Percentiles rank a stretch among this genome's conserved stretches.
Conservation (phyloP, 148 eudicot genomes). For the Nyssa sinensis region DNA sequence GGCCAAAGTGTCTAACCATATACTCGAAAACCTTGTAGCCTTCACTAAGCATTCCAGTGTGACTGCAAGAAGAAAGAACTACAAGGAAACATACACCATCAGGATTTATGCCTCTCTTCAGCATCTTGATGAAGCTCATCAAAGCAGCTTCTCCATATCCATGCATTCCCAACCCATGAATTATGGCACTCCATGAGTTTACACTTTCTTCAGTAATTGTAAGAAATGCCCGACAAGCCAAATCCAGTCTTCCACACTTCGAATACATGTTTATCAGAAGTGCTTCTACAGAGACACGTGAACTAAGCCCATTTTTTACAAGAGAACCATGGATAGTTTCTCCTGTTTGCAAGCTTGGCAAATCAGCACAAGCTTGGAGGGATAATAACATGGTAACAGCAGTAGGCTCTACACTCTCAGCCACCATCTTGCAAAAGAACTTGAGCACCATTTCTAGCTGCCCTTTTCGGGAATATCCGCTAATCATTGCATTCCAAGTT, state of each 20-base stretch:
- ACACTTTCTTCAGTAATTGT: not conserved
- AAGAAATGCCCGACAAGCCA: not conserved
- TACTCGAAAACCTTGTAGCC: not conserved
- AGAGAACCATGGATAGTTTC: not conserved
- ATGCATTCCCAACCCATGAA: not conserved
- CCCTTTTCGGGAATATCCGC: not conserved
- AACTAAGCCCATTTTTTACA: not conserved
- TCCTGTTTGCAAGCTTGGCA: not conserved
- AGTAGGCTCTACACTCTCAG: not conserved
- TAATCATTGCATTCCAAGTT: not conserved
- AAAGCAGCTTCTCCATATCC: not conserved
- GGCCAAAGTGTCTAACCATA: not conserved
- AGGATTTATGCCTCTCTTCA: not conserved
- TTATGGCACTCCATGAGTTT: not conserved
- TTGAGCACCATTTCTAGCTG: not conserved
- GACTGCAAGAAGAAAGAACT: not conserved
- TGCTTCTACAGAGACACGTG: not conserved
- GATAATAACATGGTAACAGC: not conserved
- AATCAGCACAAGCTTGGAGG: conserved; percentile 1
- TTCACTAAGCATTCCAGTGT: not conserved
- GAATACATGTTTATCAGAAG: not conserved
- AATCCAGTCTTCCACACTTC: conserved; percentile 1
- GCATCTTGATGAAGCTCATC: not conserved
- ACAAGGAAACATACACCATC: not conserved
- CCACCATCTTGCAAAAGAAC: not conserved